A percentile compares a stretch with the other conserved stretches of the same genome.
These are phyloP conservation scores for Chalaropsis thielavioides DNA, from an alignment of 2,329 filamentous ascomycete genomes.

Conservation along the genomic window DNA sequence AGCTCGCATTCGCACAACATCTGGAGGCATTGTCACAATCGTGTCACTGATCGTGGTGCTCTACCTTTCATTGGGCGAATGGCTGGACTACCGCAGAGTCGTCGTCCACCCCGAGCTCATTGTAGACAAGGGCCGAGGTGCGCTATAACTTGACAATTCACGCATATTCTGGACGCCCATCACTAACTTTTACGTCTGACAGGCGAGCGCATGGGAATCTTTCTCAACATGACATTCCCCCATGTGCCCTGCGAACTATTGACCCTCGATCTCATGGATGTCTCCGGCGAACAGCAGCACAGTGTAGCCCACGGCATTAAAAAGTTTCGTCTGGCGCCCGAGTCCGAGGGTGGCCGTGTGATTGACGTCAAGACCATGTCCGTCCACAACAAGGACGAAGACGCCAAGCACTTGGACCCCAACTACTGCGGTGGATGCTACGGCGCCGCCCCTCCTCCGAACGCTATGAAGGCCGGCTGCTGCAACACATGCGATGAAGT, in stretches of 20 bases:
- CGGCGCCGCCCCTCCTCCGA: conserved; percentile 59
- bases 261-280: conserved; percentile 97
- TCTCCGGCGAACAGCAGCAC: conserved; percentile 90
- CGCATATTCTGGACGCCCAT: background rate
- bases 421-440: conserved; percentile 90
- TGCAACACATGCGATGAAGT: conserved; percentile 97
- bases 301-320: conserved; percentile 84
- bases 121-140: conserved; percentile 91
- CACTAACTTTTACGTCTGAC: conserved; percentile 21
- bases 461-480: conserved; percentile 68
- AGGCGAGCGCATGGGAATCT: conserved; percentile 98
- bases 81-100: conserved; percentile 78
- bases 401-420: conserved; percentile 68
- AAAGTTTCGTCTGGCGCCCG: conserved; percentile 69
- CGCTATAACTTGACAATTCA: conserved; percentile 18
- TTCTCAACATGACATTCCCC: conserved; percentile 93
- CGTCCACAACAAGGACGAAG: conserved; percentile 36
- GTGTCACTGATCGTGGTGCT: conserved; percentile 76
- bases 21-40: conserved; percentile 88
- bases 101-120: conserved; percentile 82
- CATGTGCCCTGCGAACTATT: conserved; percentile 86
- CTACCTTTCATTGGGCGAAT: conserved; percentile 87
- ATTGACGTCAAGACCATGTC: conserved; percentile 54
- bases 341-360: conserved; percentile 57
- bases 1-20: conserved; percentile 88